Evolutionary conservation across 2,329 filamentous ascomycete genomes (phyloP).

Genomic region (Lachnellula arida): DNA sequence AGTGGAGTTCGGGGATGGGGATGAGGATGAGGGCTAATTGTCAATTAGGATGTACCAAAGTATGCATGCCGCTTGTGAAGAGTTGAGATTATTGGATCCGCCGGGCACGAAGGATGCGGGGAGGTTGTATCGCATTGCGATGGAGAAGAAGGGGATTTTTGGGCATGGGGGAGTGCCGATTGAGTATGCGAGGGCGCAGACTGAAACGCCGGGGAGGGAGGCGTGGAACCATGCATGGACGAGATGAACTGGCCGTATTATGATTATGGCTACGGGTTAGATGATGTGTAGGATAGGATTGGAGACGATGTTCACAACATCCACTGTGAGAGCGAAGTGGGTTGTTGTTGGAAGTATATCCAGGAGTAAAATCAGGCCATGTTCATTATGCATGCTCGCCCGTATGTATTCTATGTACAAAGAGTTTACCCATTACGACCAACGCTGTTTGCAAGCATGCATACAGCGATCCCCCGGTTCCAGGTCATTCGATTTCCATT

Average conservation of each 20-base stretch:
- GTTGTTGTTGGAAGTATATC: not conserved
- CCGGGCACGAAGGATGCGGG: conserved; percentile 57
- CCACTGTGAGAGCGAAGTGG: not conserved
- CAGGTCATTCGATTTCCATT: not conserved
- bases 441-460: conserved; percentile 11
- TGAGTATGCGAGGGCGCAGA: conserved; percentile 83
- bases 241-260: conserved; percentile 37
- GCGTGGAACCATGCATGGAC: conserved; percentile 97
- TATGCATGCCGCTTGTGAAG: conserved; percentile 84
- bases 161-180: conserved; percentile 71
- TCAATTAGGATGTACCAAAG: conserved; percentile 58
- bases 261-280: not conserved
- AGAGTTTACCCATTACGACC: conserved; percentile 8
- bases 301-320: not conserved
- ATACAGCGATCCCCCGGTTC: conserved; percentile 5
- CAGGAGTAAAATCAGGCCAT: not conserved
- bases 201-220: conserved; percentile 70
- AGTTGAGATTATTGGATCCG: conserved; percentile 57
- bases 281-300: not conserved
- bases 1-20: not conserved
- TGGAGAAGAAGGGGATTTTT: conserved; percentile 87
- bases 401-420: conserved; percentile 14
- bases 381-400: conserved; percentile 4
- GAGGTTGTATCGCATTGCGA: conserved; percentile 77
- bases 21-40: not conserved